Evolutionary conservation across 495 filamentous ascomycete genomes (phyloP), one percentile per base, ranked within the genome.

Genomic region (Cladorrhinum samala): DNA sequence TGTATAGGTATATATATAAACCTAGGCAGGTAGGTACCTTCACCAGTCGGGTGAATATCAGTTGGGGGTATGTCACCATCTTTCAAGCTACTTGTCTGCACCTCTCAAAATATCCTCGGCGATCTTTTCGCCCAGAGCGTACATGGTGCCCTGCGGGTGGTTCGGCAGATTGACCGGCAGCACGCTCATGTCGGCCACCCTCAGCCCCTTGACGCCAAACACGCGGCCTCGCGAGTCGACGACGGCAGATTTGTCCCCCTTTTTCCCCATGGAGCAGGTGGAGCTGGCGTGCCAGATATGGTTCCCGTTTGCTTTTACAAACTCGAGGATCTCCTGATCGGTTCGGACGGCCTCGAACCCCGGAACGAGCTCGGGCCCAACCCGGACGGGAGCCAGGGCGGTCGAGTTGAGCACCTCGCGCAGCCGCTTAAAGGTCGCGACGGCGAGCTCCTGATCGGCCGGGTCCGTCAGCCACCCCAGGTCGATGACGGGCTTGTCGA

Each of bases 201-300:
- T 61, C 9, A 82, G 56, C 9, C 83, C 78, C 5, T 76, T 56
- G 1, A 63, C 69, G 46, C 84, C 80, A 33, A 68, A 53, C 54
- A 72, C 67, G 41, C 69, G 71, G 0, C 71, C 76, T 2, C 61
- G 60, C 19, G 66, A 66, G 59, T 84, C 82, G 4, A 84, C 68
- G 1, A 84, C 82, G 73, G 75, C 18, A 59, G 30, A 2, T 11
- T 33, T 33, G 37, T 80, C 76, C n/a, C 50, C 58, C 38, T 70
- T 69, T 1, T 55, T 59, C 2, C 78, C 78, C 57, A 81, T 83
- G 13, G 73, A 55, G 45, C 65, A 71, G 4, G 76, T 77, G 33
- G 71, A 72, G 11, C 63, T 68, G 1, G 73, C 73, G 60, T 81
- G 77, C 67, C 71, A 83, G 14, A 74, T 68, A 17, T 70, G 62